Evolutionary conservation across 2,329 filamentous ascomycete genomes (phyloP), one percentile per base, ranked within the genome.

Genomic region (Thelonectria rubi): DNA sequence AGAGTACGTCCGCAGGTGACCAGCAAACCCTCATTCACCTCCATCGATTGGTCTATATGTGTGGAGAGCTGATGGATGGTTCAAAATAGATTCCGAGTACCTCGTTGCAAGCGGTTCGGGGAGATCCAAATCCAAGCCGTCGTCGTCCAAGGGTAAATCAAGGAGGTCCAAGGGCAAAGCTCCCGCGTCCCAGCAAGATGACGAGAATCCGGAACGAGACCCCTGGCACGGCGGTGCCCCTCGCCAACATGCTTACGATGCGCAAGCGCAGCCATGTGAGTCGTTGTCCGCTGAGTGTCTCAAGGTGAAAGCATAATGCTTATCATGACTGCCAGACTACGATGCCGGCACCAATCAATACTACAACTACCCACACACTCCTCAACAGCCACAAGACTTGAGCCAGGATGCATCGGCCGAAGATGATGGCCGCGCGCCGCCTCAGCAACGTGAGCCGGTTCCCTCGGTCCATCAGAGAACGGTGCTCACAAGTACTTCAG

Each of bases 161-260:
- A 42, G 30, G 9, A 64, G 61, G 21, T 55, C 52, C 30, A 72
- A 72, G 47, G 68, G 68, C 5, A 72, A 72, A 42, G 52, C 30
- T 17, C 63, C 60, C 5, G 66, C 61, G 26, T 40, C 64, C 2
- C 62, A 64, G n/a, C 60, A 67, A 2, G 65, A 63, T 2, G 57
- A 60, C 0, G 69, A 69, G 20, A 62, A 64, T 5, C 52, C 59
- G n/a, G 69, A 63, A 39, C 59, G 58, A 5, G 51, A 56, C 15
- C 10, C 20, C 20, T 18, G 34, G 5, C 18, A 45, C 2, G 11
- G 40, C 10, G 48, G 51, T 43, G 14, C 20, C 14, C 53, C 60
- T 24, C 42, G 32, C 7, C 49, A 45, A 21, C 5, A 21, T 11
- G 17, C 7, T 1, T 9, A 12, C 3, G 34, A 50, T n/a, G 34